phyloP scores from a whole-genome alignment of 768 basidiomycete species.

The Podaxis sp. region DNA sequence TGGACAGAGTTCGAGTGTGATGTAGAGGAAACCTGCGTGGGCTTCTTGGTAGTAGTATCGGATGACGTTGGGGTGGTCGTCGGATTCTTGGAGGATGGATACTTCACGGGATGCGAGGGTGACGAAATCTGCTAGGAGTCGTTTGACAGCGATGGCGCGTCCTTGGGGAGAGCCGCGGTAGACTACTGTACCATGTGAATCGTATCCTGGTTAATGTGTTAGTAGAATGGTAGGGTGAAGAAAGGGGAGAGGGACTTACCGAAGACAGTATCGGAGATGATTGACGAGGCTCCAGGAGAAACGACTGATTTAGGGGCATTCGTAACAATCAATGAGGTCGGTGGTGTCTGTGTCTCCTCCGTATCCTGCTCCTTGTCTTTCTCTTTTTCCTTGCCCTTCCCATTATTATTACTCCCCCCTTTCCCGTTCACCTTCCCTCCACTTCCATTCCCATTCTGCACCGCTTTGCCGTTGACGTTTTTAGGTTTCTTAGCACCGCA shows the following conservation, averaged over 20 bases:
- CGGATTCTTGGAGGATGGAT: conserved; percentile 90
- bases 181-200: conserved; percentile 96
- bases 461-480: conserved; percentile 21
- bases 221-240: background rate
- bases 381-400: conserved; percentile 21
- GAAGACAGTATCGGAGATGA: conserved; percentile 73
- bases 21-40: conserved; percentile 92
- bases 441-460: conserved; percentile 30
- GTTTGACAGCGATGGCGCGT: conserved; percentile 95
- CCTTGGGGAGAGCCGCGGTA: conserved; percentile 95
- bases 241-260: conserved; percentile 48
- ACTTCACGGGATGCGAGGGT: conserved; percentile 94
- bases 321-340: conserved; percentile 21
- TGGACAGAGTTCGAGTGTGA: conserved; percentile 94
- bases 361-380: conserved; percentile 27
- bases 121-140: conserved; percentile 92
- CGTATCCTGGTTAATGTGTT: conserved; percentile 61
- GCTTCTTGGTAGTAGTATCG: conserved; percentile 98
- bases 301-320: conserved; percentile 29
- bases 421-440: conserved; percentile 39
- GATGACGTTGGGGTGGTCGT: conserved; percentile 98
- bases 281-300: conserved; percentile 44
- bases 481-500: conserved; percentile 55
- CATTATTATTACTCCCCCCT: background rate
- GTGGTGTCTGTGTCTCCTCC: conserved; percentile 25